A percentile compares a stretch with the other conserved stretches of the same genome.
Evolutionary conservation across 306 rosid genomes (phyloP).

Genomic region (Hippophae rhamnoides): DNA sequence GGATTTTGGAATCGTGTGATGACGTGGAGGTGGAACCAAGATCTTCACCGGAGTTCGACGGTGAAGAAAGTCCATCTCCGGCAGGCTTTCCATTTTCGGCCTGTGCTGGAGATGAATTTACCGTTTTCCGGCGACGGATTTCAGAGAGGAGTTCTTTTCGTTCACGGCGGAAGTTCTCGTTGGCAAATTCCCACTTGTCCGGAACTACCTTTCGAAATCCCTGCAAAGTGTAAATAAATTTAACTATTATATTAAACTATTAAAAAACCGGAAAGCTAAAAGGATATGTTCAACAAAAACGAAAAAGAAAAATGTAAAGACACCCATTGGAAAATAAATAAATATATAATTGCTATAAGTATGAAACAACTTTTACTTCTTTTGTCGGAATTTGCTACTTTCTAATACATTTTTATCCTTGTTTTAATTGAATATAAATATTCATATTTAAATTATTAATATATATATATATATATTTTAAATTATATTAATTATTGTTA

Average conservation of each 20-base stretch:
- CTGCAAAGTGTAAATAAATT: conserved; percentile 18
- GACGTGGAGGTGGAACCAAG: conserved; percentile 64
- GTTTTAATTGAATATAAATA: no score
- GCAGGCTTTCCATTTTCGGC: conserved; percentile 20
- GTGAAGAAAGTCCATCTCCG: conserved; percentile 18
- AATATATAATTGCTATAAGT: no score
- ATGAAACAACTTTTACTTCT: no score
- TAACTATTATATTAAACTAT: neutral
- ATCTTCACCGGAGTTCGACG: conserved; percentile 70
- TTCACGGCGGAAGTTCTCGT: conserved; percentile 66
- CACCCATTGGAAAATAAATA: no score
- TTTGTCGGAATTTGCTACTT: no score
- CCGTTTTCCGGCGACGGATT: conserved; percentile 70
- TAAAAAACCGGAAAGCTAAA: neutral
- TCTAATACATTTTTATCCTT: no score
- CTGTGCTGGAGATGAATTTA: no score
- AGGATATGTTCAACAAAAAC: no score
- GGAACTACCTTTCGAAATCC: conserved; percentile 79
- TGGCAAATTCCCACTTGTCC: conserved; percentile 96
- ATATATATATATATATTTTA: no score
- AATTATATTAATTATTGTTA: no score
- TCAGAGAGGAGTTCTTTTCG: conserved; percentile 48
- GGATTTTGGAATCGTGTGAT: conserved; percentile 59
- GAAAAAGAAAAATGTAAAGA: no score
- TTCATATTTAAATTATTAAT: no score